These are phyloP conservation scores for Ceratocystis papillata DNA, from an alignment of 2,329 filamentous ascomycete species.

Conservation along the genomic window DNA sequence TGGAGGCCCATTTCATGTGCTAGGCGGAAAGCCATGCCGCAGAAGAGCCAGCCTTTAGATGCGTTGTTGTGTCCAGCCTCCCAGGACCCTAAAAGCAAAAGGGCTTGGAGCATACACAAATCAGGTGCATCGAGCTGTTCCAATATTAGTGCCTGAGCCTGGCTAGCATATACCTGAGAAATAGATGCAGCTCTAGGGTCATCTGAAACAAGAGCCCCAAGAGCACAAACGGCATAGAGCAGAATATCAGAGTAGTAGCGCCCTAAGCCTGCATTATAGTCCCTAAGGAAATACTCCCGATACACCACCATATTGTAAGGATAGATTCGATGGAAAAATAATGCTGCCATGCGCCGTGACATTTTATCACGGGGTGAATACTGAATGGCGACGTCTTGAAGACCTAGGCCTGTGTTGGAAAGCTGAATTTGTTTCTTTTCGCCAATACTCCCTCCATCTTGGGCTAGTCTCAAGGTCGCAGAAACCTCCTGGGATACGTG, in stretches of 20 bases:
- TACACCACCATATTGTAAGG: slow-evolving; percentile 42
- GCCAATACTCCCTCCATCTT: neutral
- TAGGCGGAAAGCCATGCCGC: slow-evolving; percentile 42
- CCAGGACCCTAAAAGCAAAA: slow-evolving; percentile 38
- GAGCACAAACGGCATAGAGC: slow-evolving; percentile 39
- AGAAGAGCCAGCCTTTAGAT: slow-evolving; percentile 43
- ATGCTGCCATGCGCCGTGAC: slow-evolving; percentile 38
- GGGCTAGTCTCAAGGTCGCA: neutral
- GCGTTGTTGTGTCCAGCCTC: slow-evolving; percentile 39
- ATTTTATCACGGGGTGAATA: slow-evolving; percentile 38
- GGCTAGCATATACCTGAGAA: slow-evolving; percentile 37
- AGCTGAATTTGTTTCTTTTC: neutral
- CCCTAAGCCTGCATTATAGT: slow-evolving; percentile 38
- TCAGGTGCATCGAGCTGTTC: slow-evolving; percentile 38
- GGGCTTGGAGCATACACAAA: slow-evolving; percentile 38
- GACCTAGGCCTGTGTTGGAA: slow-evolving; percentile 17
- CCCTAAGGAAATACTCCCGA: slow-evolving; percentile 41
- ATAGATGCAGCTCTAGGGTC: slow-evolving; percentile 32
- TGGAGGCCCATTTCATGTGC: slow-evolving; percentile 44
- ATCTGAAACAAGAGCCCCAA: slow-evolving; percentile 39
- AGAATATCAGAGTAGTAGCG: slow-evolving; percentile 42
- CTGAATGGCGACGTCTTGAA: slow-evolving; percentile 27
- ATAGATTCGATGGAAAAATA: slow-evolving; percentile 40
- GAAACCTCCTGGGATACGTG: slow-evolving; percentile 17
- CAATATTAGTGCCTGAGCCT: slow-evolving; percentile 38